These are phyloP conservation scores for Suhomyces atakaporum DNA, from an alignment of 1,139 yeast species.

Conservation along the genomic window DNA sequence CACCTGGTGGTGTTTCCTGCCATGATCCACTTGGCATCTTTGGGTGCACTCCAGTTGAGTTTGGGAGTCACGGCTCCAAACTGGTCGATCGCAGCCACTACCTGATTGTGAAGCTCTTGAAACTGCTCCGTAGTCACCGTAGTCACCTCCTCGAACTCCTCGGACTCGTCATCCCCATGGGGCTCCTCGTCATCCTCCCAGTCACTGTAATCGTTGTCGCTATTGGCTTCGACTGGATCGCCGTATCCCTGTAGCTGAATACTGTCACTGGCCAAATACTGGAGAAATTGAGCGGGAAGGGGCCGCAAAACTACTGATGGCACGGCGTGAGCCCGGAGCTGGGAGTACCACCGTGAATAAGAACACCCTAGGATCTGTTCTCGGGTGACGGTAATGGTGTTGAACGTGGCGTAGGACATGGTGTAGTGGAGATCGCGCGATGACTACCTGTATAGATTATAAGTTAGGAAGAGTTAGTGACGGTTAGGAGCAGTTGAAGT, in stretches of 20 bases:
- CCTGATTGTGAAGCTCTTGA: slow-evolving; percentile 55
- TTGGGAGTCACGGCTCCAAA: slow-evolving; percentile 76
- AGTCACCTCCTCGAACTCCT: slow-evolving; percentile 38
- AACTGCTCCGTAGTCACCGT: slow-evolving; percentile 57
- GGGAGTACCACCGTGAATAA: slow-evolving; percentile 71
- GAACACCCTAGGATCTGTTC: slow-evolving; percentile 65
- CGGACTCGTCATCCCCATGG: slow-evolving; percentile 37
- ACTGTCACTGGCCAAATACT: slow-evolving; percentile 76
- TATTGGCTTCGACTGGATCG: slow-evolving; percentile 37
- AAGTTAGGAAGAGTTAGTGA: no score
- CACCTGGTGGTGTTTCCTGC: slow-evolving; percentile 78
- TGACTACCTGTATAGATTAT: no score
- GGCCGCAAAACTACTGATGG: slow-evolving; percentile 61
- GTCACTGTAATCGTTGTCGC: slow-evolving; percentile 70
- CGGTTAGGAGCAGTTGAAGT: no score
- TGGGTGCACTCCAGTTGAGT: slow-evolving; percentile 95
- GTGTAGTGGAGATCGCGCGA: slow-evolving; percentile 7
- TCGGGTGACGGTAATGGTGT: slow-evolving; percentile 40
- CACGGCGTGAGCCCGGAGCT: slow-evolving; percentile 53
- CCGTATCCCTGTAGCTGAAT: slow-evolving; percentile 61
- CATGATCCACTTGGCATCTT: slow-evolving; percentile 90
- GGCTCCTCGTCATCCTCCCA: slow-evolving; percentile 54
- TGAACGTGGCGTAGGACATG: slow-evolving; percentile 25
- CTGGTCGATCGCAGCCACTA: slow-evolving; percentile 43
- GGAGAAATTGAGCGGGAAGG: slow-evolving; percentile 65